phyloP scores from a whole-genome alignment of 192 early-diverging fungal species.

The Coemansia sp. region DNA sequence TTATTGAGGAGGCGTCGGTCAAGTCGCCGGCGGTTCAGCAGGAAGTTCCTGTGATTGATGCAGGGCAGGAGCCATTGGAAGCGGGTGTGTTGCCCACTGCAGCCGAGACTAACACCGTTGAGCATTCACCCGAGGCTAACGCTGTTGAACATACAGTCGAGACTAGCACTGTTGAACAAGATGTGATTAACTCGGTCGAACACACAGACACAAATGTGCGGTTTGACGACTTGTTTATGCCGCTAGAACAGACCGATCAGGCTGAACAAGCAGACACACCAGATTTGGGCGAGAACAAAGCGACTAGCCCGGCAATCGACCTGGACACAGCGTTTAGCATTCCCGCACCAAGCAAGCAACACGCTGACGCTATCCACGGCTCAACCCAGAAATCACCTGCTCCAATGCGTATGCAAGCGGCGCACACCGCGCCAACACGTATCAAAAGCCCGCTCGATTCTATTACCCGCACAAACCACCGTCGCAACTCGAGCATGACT shows the following conservation, averaged over 20 bases:
- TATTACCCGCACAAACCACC: slow-evolving; percentile 6
- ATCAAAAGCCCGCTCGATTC: background rate
- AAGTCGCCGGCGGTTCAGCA: background rate
- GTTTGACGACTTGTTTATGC: slow-evolving; percentile 24
- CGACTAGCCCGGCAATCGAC: slow-evolving; percentile 8
- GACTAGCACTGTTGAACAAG: too few relatives aligned
- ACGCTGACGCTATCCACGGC: too few relatives aligned
- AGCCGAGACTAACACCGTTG: background rate
- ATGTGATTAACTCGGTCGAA: too few relatives aligned
- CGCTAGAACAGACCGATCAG: background rate
- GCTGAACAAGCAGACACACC: background rate
- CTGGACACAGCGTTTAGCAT: slow-evolving; percentile 44
- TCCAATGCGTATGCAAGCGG: background rate
- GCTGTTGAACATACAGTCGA: too few relatives aligned
- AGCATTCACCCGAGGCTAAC: too few relatives aligned
- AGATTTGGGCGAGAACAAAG: background rate
- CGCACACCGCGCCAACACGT: background rate
- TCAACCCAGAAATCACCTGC: background rate
- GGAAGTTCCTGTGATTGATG: too few relatives aligned
- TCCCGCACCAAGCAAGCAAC: slow-evolving; percentile 7
- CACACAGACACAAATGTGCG: too few relatives aligned
- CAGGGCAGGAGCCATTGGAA: too few relatives aligned
- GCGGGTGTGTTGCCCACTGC: background rate
- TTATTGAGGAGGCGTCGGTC: slow-evolving; percentile 17
- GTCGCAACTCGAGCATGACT: slow-evolving; percentile 28